Evolutionary conservation across 768 basidiomycete species (phyloP).

Genomic region (Rhodosporidiobolus odoratus): DNA sequence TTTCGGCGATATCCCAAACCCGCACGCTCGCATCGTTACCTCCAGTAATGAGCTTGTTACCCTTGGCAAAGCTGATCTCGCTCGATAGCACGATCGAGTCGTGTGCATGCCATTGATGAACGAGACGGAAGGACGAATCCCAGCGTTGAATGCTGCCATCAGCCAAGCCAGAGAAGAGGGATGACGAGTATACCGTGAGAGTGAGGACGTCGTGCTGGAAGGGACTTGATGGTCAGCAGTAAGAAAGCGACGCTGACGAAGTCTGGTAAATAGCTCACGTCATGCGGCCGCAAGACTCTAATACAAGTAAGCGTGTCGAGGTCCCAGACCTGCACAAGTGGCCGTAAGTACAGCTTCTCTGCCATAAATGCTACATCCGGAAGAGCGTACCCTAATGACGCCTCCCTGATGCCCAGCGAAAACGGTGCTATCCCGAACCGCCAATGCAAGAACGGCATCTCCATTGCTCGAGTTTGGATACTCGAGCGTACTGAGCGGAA

Average conservation of each 20-base stretch:
- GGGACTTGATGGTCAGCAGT: not conserved
- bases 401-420: conserved; percentile 94
- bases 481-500: conserved; percentile 25
- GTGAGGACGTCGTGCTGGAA: conserved; percentile 69
- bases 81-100: conserved; percentile 62
- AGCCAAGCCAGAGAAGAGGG: conserved; percentile 55
- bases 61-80: not conserved
- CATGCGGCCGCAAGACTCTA: conserved; percentile 76
- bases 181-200: conserved; percentile 61
- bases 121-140: conserved; percentile 78
- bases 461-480: not conserved
- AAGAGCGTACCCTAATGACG: conserved; percentile 62
- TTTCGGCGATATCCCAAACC: conserved; percentile 48
- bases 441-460: conserved; percentile 70
- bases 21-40: conserved; percentile 82
- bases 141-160: conserved; percentile 69
- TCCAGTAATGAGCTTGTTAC: conserved; percentile 57
- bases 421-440: conserved; percentile 67
- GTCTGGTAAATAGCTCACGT: conserved; percentile 51
- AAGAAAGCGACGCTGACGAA: not conserved
- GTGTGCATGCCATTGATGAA: conserved; percentile 75
- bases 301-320: conserved; percentile 82
- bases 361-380: not conserved
- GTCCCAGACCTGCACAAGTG: conserved; percentile 54
- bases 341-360: not conserved